These are phyloP conservation scores for Schwanniomyces occidentalis DNA, from an alignment of 805 yeast genomes.

Conservation along the genomic window DNA sequence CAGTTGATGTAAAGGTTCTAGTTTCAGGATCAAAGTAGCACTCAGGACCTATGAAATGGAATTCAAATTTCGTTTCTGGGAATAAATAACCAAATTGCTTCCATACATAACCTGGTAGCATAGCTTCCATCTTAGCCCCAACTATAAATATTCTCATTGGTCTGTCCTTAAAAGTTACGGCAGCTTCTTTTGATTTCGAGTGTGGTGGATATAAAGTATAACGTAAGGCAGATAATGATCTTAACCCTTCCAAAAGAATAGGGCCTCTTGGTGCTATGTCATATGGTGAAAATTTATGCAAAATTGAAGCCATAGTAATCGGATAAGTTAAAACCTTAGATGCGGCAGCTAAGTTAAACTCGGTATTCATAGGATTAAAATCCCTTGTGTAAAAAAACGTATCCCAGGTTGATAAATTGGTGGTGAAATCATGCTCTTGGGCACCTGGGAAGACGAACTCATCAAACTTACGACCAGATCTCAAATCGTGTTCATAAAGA, in stretches of 20 bases:
- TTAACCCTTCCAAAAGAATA: conserved; percentile 86
- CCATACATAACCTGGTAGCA: conserved; percentile 95
- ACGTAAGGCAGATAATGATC: conserved; percentile 88
- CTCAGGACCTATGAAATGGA: conserved; percentile 95
- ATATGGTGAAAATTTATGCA: conserved; percentile 88
- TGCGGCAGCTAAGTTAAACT: conserved; percentile 91
- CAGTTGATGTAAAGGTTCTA: conserved; percentile 59
- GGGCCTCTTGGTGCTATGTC: conserved; percentile 81
- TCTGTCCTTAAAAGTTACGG: conserved; percentile 70
- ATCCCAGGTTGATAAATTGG: conserved; percentile 89
- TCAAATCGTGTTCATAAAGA: conserved; percentile 89
- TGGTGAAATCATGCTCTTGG: conserved; percentile 71
- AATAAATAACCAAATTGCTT: conserved; percentile 83
- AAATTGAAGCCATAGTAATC: conserved; percentile 76
- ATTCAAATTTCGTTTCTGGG: conserved; percentile 79
- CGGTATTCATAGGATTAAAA: conserved; percentile 95
- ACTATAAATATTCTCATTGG: conserved; percentile 87
- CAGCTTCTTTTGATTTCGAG: conserved; percentile 43
- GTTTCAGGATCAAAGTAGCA: conserved; percentile 69
- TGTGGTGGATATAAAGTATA: conserved; percentile 79
- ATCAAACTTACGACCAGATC: conserved; percentile 92
- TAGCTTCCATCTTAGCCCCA: conserved; percentile 92
- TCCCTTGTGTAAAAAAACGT: conserved; percentile 88
- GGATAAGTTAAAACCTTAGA: conserved; percentile 95
- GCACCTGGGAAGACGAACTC: conserved; percentile 90